Evolutionary conservation across 148 eudicot species (phyloP).

Genomic region (Tetragonia tetragonoides): DNA sequence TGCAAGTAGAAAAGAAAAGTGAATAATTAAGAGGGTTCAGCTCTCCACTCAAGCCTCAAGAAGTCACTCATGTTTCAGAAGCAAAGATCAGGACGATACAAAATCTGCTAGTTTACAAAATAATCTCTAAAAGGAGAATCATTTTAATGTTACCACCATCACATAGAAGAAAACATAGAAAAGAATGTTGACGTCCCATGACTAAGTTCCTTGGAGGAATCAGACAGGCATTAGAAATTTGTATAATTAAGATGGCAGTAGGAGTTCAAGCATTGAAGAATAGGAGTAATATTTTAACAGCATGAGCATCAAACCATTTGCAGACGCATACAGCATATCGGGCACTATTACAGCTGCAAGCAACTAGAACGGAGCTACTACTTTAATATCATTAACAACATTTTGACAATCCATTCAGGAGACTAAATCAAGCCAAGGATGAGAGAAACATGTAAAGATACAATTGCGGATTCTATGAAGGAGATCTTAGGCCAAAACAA

Average conservation of each 20-base stretch:
- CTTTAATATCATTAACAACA: too few relatives aligned
- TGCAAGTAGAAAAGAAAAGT: background rate
- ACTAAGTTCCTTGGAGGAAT: background rate
- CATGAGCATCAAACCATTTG: background rate
- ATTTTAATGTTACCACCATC: background rate
- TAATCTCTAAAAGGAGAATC: too few relatives aligned
- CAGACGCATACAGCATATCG: background rate
- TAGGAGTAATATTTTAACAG: background rate
- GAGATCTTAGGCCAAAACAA: background rate
- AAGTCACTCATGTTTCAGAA: background rate
- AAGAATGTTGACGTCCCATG: background rate
- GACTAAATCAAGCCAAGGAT: background rate
- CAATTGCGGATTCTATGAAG: background rate
- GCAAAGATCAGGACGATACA: background rate
- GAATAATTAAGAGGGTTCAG: too few relatives aligned
- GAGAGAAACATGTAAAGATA: background rate
- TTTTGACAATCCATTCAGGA: background rate
- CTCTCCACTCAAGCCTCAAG: background rate
- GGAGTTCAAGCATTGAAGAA: background rate
- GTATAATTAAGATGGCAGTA: background rate
- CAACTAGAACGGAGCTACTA: background rate
- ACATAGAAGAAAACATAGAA: background rate
- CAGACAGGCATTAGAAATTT: background rate
- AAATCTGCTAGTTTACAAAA: too few relatives aligned
- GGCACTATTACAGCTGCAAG: background rate